Conservation (phyloP, 345 rosid genomes). For the Dovyalis caffra region DNA sequence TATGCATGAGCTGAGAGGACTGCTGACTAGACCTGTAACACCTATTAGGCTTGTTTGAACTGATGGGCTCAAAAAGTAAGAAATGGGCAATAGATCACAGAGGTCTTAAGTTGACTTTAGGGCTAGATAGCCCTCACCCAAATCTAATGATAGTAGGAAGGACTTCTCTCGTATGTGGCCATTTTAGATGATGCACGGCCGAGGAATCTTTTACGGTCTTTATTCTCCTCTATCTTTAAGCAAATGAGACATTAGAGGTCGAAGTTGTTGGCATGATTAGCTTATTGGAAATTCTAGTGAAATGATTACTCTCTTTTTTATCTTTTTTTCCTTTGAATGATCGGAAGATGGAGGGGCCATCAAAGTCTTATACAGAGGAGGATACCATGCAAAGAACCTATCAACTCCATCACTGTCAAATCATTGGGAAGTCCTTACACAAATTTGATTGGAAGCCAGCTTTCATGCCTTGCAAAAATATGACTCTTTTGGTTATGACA, state of each 20-base stretch:
- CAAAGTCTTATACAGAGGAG: not conserved
- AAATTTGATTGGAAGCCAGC: not conserved
- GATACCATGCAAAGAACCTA: not conserved
- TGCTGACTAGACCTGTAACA: not conserved
- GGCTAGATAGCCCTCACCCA: too few species aligned
- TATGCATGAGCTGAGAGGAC: not conserved
- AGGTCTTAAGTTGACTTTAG: too few species aligned
- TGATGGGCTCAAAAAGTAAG: too few species aligned
- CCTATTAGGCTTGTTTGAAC: too few species aligned
- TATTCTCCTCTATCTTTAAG: too few species aligned
- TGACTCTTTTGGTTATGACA: too few species aligned
- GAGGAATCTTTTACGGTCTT: too few species aligned
- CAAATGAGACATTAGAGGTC: too few species aligned
- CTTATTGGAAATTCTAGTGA: not conserved
- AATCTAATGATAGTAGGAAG: not conserved
- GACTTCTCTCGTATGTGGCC: not conserved
- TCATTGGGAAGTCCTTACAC: not conserved
- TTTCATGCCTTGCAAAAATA: not conserved
- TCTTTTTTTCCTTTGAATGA: not conserved
- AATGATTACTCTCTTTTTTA: not conserved
- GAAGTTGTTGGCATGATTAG: not conserved
- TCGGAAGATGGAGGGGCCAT: not conserved
- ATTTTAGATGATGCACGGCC: too few species aligned
- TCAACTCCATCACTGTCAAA: not conserved
- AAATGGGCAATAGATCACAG: too few species aligned